Evolutionary conservation across 768 basidiomycete genomes (phyloP), one percentile per base, ranked within the genome.

Genomic region (Psilocybe azurescens): DNA sequence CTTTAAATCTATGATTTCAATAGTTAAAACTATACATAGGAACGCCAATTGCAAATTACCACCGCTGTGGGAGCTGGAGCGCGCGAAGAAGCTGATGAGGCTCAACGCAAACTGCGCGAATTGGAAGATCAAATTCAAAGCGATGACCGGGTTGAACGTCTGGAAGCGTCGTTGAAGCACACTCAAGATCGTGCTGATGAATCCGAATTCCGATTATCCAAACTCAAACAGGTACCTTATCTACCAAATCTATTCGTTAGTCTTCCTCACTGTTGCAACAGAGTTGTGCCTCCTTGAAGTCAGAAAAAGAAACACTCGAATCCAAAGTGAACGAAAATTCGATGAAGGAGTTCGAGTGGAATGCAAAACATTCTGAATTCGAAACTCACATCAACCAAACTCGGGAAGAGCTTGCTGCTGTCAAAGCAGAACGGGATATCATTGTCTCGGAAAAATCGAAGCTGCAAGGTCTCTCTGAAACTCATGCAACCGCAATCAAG

Each of bases 161-260:
- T 94, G 28, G 92, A 94, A 70, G 76, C 77, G 49, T 89, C 89
- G 7, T 76, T 95, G 51, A 89, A 88, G 70, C 88, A 93, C 68
- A 89, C 89, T 28, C 91, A 93, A 68, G 87, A 94, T 68, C 89
- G 89, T 58, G 89, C 89, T 4, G 92, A 91, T 61, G 91, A 93
- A 69, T 82, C 94, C 8, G 93, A 94, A 67, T 90, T 93, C 68
- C 91, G 91, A 69, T 77, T 95, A 18, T 87, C 89, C 11, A 92
- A 90, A 70, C 76, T 90, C 44, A 91, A 88, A 69, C 93, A 94
- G 85, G 93, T 88, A 64, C 50, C 32, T 32, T 5, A 9, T 14
- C 11, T 36, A 30, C 38, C 38, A 16, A 39, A 39, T 18, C 14
- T 53, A 78, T 62, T 41, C 16, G 16, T 29, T 5, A 38, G 14